A percentile compares a stretch with the other conserved stretches of the same genome.
phyloP scores from a whole-genome alignment of 2,329 filamentous ascomycete species.

The Pestalotiopsis sp. region DNA sequence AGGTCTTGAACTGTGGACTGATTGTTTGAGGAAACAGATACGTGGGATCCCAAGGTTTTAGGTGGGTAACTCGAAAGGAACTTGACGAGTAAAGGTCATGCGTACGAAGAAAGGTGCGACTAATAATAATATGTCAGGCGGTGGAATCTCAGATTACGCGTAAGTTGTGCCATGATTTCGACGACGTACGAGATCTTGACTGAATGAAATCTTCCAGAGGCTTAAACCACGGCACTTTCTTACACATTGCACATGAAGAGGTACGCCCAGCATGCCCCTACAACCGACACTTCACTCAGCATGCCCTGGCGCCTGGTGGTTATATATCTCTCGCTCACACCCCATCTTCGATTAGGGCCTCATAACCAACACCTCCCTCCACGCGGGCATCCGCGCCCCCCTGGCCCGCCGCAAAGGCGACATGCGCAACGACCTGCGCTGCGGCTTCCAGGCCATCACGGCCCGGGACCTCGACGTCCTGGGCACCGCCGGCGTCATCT shows the following conservation, averaged over 20 bases:
- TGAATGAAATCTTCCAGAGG: constrained; percentile 32
- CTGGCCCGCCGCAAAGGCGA: constrained; percentile 51
- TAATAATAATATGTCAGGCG: constrained; percentile 36
- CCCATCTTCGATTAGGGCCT: constrained; percentile 39
- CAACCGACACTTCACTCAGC: too few species aligned
- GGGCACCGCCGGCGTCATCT: constrained; percentile 65
- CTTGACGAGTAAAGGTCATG: too few species aligned
- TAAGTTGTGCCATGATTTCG: constrained; percentile 32
- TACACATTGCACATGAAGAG: constrained; percentile 65
- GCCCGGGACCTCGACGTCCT: constrained; percentile 73
- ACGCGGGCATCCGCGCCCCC: constrained; percentile 63
- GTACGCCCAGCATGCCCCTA: constrained; percentile 18
- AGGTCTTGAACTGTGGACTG: background rate
- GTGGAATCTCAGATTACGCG: constrained; percentile 63
- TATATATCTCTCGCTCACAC: background rate
- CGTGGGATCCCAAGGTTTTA: constrained; percentile 69
- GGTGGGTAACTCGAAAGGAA: constrained; percentile 32
- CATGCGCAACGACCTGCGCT: constrained; percentile 57
- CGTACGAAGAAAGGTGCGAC: background rate
- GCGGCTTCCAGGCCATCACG: constrained; percentile 60
- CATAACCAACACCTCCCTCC: constrained; percentile 59
- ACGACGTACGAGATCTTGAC: background rate
- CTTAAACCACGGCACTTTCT: constrained; percentile 65
- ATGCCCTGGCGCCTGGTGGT: background rate
- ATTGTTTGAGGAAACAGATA: constrained; percentile 47